A percentile compares a stretch with the other conserved stretches of the same genome.
These are phyloP conservation scores for Psilocybe cyanescens DNA, from an alignment of 768 basidiomycete genomes.

Conservation along the genomic window DNA sequence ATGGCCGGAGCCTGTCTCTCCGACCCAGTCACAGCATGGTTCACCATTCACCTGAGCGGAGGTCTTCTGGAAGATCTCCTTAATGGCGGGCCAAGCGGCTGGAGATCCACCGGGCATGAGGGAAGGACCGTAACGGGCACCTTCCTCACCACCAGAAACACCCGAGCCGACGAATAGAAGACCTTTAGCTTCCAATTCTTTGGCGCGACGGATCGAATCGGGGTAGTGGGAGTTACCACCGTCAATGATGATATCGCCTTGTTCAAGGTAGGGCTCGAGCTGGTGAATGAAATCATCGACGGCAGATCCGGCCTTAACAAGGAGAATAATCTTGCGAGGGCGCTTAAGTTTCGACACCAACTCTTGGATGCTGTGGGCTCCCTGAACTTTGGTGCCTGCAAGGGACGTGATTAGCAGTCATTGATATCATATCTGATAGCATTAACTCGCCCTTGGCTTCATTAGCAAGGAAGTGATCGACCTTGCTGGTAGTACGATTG, in stretches of 20 bases:
- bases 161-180: slow-evolving; percentile 97
- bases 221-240: slow-evolving; percentile 99
- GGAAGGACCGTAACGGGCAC: slow-evolving; percentile 95
- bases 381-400: slow-evolving; percentile 91
- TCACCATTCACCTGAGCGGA: slow-evolving; percentile 94
- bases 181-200: slow-evolving; percentile 94
- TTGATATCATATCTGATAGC: slow-evolving; percentile 20
- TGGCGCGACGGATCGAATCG: slow-evolving; percentile 92
- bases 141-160: slow-evolving; percentile 99
- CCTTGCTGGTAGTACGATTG: slow-evolving; percentile 97
- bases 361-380: slow-evolving; percentile 93
- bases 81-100: slow-evolving; percentile 95
- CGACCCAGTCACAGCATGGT: slow-evolving; percentile 99
- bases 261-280: slow-evolving; percentile 87
- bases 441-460: slow-evolving; percentile 88
- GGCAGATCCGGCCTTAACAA: slow-evolving; percentile 96
- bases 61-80: slow-evolving; percentile 98
- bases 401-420: slow-evolving; percentile 14
- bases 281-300: slow-evolving; percentile 95
- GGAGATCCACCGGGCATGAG: slow-evolving; percentile 98
- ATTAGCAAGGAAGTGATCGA: slow-evolving; percentile 93
- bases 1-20: slow-evolving; percentile 93
- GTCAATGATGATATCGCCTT: slow-evolving; percentile 99
- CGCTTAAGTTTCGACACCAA: slow-evolving; percentile 90
- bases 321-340: slow-evolving; percentile 96